These are phyloP conservation scores for Coniella vitis DNA, from an alignment of 2,329 filamentous ascomycete species.

Conservation along the genomic window DNA sequence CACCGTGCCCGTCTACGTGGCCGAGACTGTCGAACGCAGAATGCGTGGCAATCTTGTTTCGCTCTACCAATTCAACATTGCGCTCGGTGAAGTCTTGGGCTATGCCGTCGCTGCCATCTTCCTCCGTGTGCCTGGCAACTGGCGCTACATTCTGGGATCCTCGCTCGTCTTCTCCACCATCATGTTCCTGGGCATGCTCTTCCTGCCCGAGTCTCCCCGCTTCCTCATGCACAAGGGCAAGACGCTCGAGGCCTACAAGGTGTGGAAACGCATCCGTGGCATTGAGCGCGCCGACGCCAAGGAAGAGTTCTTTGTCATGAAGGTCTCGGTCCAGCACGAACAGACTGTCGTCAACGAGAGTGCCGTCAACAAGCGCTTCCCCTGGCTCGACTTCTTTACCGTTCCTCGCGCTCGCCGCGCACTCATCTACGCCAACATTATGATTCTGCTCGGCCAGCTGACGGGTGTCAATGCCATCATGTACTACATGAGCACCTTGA, in stretches of 20 bases:
- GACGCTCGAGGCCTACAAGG: slow-evolving; percentile 53
- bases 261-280: slow-evolving; percentile 68
- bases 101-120: slow-evolving; percentile 70
- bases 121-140: slow-evolving; percentile 60
- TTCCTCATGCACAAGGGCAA: slow-evolving; percentile 63
- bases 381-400: slow-evolving; percentile 70
- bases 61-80: slow-evolving; percentile 70
- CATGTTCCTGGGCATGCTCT: slow-evolving; percentile 58
- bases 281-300: slow-evolving; percentile 47
- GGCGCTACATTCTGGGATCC: slow-evolving; percentile 68
- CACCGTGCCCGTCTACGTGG: slow-evolving; percentile 69
- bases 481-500: slow-evolving; percentile 66
- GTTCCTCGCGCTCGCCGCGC: slow-evolving; percentile 60
- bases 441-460: slow-evolving; percentile 64
- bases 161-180: slow-evolving; percentile 64
- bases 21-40: slow-evolving; percentile 61
- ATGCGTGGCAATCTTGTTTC: slow-evolving; percentile 68
- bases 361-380: slow-evolving; percentile 48
- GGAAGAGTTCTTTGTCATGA: slow-evolving; percentile 69
- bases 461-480: slow-evolving; percentile 65
- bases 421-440: slow-evolving; percentile 60
- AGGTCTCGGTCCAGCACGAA: slow-evolving; percentile 51
- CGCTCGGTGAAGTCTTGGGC: slow-evolving; percentile 65
- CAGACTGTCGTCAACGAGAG: slow-evolving; percentile 46
- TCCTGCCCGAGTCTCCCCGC: slow-evolving; percentile 63